Evolutionary conservation across 169 alveolate species (phyloP).

Genomic region (Plasmodium ovale): DNA sequence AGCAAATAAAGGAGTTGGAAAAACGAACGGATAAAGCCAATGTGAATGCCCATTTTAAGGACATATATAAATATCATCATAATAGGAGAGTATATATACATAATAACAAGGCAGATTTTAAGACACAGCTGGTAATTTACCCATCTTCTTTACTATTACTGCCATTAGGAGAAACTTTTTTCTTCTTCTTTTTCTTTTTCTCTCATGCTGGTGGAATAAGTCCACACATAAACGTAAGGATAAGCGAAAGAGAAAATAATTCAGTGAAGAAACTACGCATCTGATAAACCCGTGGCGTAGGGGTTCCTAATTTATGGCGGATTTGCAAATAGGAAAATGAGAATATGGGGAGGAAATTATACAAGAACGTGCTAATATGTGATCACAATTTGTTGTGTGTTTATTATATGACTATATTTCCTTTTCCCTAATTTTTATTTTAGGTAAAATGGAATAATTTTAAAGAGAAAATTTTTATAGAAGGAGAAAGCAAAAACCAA

Average conservation of each 20-base stretch:
- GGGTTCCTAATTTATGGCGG: no score
- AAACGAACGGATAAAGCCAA: neutral
- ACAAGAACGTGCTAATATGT: neutral
- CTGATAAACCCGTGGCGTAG: no score
- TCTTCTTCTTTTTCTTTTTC: slow-evolving; percentile 50
- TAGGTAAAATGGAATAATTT: slow-evolving; percentile 38
- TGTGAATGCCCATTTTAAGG: neutral
- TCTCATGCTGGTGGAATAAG: slow-evolving; percentile 38
- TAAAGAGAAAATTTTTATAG: slow-evolving; percentile 23
- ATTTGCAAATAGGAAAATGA: no score
- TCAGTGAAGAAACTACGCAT: neutral
- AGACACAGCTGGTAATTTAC: slow-evolving; percentile 1
- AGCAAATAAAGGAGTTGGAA: neutral
- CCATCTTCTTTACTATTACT: slow-evolving; percentile 46
- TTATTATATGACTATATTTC: neutral
- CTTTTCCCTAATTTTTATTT: neutral
- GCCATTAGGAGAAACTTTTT: slow-evolving; percentile 49
- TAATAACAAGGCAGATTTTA: slow-evolving; percentile 18
- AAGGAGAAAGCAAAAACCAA: slow-evolving; percentile 51
- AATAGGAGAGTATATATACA: slow-evolving; percentile 46
- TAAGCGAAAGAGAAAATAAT: neutral
- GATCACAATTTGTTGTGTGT: neutral
- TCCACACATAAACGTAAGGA: slow-evolving; percentile 22
- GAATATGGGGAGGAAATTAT: neutral
- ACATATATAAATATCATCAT: slow-evolving; percentile 41